phyloP scores from a whole-genome alignment of 768 basidiomycete species.

The Leccinum disarticulatum region DNA sequence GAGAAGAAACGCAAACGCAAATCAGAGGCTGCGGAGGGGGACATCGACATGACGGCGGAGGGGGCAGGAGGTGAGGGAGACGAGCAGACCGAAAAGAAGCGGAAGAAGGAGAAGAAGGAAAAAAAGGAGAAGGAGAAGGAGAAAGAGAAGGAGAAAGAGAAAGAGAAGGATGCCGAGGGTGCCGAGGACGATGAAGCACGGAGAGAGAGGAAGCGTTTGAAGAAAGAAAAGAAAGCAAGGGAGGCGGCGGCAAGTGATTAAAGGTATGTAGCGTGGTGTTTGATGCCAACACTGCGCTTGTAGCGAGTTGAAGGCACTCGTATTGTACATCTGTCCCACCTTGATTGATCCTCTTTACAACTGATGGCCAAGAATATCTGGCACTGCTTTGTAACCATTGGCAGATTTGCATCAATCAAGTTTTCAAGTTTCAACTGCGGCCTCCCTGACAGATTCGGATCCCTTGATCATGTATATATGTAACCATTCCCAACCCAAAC shows the following conservation, averaged over 20 bases:
- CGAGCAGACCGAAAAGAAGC: conserved; percentile 56
- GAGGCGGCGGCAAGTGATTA: conserved; percentile 37
- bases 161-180: conserved; percentile 41
- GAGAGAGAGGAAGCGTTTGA: conserved; percentile 61
- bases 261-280: background rate
- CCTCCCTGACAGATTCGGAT: background rate
- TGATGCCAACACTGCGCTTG: background rate
- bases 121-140: conserved; percentile 54
- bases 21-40: conserved; percentile 51
- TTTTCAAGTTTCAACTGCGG: background rate
- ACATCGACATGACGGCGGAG: conserved; percentile 40
- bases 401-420: conserved; percentile 15
- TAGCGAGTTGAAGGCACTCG: background rate
- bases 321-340: conserved; percentile 8
- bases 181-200: conserved; percentile 58
- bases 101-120: conserved; percentile 59
- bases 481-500: background rate
- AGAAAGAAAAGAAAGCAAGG: conserved; percentile 65
- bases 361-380: conserved; percentile 4
- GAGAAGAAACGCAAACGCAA: conserved; percentile 89
- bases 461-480: background rate
- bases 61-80: conserved; percentile 40
- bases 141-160: conserved; percentile 61
- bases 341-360: background rate
- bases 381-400: conserved; percentile 9